Percentiles rank a stretch among this genome's conserved stretches.
Evolutionary conservation across 345 rosid genomes (phyloP).

Genomic region (Salix brachista): DNA sequence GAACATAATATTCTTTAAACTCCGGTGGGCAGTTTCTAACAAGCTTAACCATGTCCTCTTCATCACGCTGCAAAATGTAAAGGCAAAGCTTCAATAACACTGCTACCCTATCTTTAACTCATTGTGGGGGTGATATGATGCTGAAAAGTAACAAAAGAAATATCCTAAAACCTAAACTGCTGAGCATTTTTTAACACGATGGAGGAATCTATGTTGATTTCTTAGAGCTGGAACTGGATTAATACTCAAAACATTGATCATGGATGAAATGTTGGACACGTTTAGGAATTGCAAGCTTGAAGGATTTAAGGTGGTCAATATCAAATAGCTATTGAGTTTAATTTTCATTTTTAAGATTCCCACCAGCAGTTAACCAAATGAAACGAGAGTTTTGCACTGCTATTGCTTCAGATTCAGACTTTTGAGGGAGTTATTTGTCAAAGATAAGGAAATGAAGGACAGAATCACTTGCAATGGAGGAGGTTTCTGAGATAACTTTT

Average conservation of each 20-base stretch:
- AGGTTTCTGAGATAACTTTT: not conserved
- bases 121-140: not conserved
- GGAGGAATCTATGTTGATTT: not conserved
- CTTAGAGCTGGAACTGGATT: not conserved
- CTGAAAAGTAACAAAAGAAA: not conserved
- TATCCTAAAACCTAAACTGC: not conserved
- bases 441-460: not conserved
- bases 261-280: too few relatives aligned
- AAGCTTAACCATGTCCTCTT: conserved; percentile 74
- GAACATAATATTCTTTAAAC: conserved; percentile 83
- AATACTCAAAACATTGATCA: not conserved
- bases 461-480: not conserved
- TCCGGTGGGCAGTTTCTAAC: conserved; percentile 71
- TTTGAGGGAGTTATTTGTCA: not conserved
- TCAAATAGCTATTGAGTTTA: too few relatives aligned
- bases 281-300: not conserved
- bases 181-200: not conserved
- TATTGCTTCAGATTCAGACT: not conserved
- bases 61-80: conserved; percentile 62
- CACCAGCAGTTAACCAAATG: not conserved
- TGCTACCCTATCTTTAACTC: conserved; percentile 7
- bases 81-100: conserved; percentile 1
- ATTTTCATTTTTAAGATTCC: too few relatives aligned
- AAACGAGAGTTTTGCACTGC: not conserved
- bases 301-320: too few relatives aligned